phyloP scores from a whole-genome alignment of 495 filamentous ascomycete species.

The Hypoxylon lenormandii region DNA sequence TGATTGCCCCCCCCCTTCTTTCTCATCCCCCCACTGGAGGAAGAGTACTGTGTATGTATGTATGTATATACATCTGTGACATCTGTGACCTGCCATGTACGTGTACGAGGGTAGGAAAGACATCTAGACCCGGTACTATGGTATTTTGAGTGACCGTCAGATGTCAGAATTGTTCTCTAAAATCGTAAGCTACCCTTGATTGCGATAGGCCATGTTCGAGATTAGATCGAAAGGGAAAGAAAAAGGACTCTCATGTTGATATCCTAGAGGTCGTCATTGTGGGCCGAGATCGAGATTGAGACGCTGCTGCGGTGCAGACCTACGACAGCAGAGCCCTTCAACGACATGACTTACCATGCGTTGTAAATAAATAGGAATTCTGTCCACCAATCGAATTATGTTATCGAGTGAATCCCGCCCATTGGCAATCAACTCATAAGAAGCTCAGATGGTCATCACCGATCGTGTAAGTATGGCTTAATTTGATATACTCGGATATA shows the following conservation, averaged over 20 bases:
- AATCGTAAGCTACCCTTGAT: constrained; percentile 11
- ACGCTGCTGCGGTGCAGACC: background rate
- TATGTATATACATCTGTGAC: too few relatives aligned
- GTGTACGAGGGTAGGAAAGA: background rate
- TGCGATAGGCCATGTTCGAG: constrained; percentile 36
- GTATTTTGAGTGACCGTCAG: constrained; percentile 36
- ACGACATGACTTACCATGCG: background rate
- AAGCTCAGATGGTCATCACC: too few relatives aligned
- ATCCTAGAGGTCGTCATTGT: constrained; percentile 41
- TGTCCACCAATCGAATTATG: constrained; percentile 24
- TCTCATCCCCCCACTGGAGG: constrained; percentile 21
- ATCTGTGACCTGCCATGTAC: too few relatives aligned
- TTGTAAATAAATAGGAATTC: constrained; percentile 10
- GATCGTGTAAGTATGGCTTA: background rate
- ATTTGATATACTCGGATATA: background rate
- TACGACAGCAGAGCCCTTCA: constrained; percentile 10
- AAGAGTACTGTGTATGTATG: background rate
- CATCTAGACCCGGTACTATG: constrained; percentile 35
- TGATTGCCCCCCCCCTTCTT: constrained; percentile 24
- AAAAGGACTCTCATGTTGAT: background rate
- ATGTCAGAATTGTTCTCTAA: constrained; percentile 23
- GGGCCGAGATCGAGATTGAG: constrained; percentile 48
- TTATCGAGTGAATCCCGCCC: constrained; percentile 36
- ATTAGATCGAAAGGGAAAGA: constrained; percentile 22
- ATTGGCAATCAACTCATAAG: constrained; percentile 17